Base-by-base conservation (phyloP, 2,329 filamentous ascomycete species). In the Sporothrix mexicana region DNA sequence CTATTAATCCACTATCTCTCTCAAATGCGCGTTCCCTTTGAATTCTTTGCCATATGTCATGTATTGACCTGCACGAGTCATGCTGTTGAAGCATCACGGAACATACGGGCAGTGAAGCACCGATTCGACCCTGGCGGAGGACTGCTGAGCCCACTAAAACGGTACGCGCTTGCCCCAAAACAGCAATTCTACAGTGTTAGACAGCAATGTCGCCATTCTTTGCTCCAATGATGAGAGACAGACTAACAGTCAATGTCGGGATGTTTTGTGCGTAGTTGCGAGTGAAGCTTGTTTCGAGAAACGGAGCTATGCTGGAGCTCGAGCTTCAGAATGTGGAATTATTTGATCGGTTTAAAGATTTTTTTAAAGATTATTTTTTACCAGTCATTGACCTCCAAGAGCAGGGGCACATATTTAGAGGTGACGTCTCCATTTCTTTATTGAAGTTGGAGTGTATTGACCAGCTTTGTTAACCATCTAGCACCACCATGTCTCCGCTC, bases 121-220 rank as follows among this genome's bases (percentile, higher is more conserved):
- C 55, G 55, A 59, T 8, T 55, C 36, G 51, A 55, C 51, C 51
- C n/a, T 53, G n/a, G 51, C 8, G n/a, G 45, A 10, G 45, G n/a
- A 20, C 8, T 8, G 51, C 51, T 20, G 51, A 55, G 20, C 51
- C 61, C 61, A 30, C 62, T 25, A 30, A 30, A 30, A 3, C 15
- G 23, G 8, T 15, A 3, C 23, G 64, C 64, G 23, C 64, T 68
- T 68, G 64, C 20, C 45, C 55, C 45, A 68, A 68, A 68, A 15
- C 9, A 25, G 64, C 4, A 67, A 67, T 67, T 67, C 41, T 41
- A 8, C 64, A 30, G 23, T 68, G 23, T 68, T 68, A 68, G 45
- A 51, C 15, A 49, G 25, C 67, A 23, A 69, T 69, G 51, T 69
- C 67, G 67, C 51, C 67, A 69, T 69, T 45, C 67, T 43, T 23